phyloP scores from a whole-genome alignment of 306 rosid species.

The Sindora glabra region DNA sequence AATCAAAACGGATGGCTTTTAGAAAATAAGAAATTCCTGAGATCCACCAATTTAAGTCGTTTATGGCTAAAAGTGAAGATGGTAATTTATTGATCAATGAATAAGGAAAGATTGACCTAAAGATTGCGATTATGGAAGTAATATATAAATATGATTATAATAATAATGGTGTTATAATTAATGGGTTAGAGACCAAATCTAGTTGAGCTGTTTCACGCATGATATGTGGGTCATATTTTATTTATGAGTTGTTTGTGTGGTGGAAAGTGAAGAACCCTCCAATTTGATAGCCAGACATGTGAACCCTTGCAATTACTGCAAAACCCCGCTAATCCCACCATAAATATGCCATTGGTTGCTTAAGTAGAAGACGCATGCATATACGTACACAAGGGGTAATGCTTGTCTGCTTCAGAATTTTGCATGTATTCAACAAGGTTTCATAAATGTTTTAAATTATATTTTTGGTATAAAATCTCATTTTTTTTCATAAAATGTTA shows the following conservation, averaged over 20 bases:
- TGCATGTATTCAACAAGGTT: too few species aligned
- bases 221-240: constrained; percentile 86
- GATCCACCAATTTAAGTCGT: constrained; percentile 2
- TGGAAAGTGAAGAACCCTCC: constrained; percentile 64
- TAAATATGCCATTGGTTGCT: constrained; percentile 35
- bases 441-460: too few species aligned
- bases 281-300: constrained; percentile 61
- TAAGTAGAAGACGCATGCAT: constrained; percentile 6
- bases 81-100: neutral
- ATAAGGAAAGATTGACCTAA: constrained; percentile 27
- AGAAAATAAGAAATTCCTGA: neutral
- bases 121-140: constrained; percentile 8
- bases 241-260: constrained; percentile 71
- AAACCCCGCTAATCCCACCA: constrained; percentile 38
- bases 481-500: too few species aligned
- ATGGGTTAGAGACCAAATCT: constrained; percentile 40
- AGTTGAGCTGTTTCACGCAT: constrained; percentile 69
- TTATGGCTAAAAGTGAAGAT: neutral
- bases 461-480: too few species aligned
- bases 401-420: too few species aligned
- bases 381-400: too few species aligned
- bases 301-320: constrained; percentile 63
- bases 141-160: neutral
- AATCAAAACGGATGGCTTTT: neutral
- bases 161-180: constrained; percentile 11